phyloP scores from a whole-genome alignment of 2,329 filamentous ascomycete species.

The Aspergillus sp. region DNA sequence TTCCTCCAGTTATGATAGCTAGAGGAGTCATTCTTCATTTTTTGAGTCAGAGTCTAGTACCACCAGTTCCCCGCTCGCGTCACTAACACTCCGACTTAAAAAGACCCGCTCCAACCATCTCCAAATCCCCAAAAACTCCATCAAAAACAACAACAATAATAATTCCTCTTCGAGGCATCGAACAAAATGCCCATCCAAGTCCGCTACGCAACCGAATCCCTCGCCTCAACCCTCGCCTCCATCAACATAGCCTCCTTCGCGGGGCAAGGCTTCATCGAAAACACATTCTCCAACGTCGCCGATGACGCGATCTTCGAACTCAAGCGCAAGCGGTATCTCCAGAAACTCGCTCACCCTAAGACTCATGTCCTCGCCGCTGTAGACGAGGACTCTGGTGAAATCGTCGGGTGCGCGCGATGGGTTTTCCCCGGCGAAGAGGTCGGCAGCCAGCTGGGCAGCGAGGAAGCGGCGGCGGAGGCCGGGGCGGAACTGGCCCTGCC shows the following conservation, averaged over 20 bases:
- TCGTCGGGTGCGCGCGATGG: slow-evolving; percentile 59
- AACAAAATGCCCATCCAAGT: slow-evolving; percentile 27
- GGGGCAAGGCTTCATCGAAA: slow-evolving; percentile 41
- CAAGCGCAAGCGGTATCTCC: slow-evolving; percentile 40
- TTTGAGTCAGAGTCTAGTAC: too few relatives aligned
- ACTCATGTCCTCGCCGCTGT: slow-evolving; percentile 49
- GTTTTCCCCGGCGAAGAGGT: slow-evolving; percentile 17
- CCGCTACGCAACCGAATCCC: slow-evolving; percentile 46
- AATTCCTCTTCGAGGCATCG: too few relatives aligned
- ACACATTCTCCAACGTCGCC: slow-evolving; percentile 29
- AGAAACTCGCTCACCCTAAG: slow-evolving; percentile 48
- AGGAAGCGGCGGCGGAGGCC: slow-evolving; percentile 41
- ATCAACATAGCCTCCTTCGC: slow-evolving; percentile 55
- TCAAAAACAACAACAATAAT: too few relatives aligned
- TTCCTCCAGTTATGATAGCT: background rate
- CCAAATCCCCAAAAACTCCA: background rate
- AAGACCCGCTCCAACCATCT: background rate
- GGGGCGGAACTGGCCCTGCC: slow-evolving; percentile 36
- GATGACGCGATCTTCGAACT: slow-evolving; percentile 34
- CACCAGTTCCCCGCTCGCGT: too few relatives aligned
- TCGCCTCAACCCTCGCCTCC: slow-evolving; percentile 47
- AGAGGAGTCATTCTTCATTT: background rate
- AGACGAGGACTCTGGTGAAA: slow-evolving; percentile 30
- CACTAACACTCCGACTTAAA: background rate
- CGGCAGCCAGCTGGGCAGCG: background rate